phyloP scores from a whole-genome alignment of 192 early-diverging fungal species.

The Martensiomyces pterosporus region DNA sequence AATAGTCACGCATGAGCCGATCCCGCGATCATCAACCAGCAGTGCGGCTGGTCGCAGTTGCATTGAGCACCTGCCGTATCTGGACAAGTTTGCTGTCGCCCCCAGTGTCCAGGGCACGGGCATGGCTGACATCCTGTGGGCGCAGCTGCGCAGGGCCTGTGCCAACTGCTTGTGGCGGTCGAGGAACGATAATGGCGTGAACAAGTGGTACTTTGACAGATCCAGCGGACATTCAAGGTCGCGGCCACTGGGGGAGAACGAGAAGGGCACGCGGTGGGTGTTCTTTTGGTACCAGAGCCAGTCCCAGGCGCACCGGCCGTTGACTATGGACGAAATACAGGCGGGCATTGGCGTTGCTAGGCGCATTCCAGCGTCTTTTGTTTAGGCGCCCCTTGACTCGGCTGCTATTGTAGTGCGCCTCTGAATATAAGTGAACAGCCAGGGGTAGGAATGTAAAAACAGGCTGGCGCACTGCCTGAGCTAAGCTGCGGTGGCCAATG shows the following conservation, averaged over 20 bases:
- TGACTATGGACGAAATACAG: slow-evolving; percentile 29
- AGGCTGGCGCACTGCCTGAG: no score
- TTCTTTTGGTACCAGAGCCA: slow-evolving; percentile 70
- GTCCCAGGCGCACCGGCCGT: slow-evolving; percentile 3
- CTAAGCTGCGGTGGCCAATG: no score
- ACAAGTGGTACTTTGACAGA: slow-evolving; percentile 98
- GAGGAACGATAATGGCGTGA: slow-evolving; percentile 81
- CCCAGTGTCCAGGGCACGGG: slow-evolving; percentile 88
- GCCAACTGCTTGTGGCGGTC: slow-evolving; percentile 77
- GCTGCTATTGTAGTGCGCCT: no score
- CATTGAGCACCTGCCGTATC: slow-evolving; percentile 57
- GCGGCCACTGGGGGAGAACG: slow-evolving; percentile 6
- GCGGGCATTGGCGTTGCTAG: slow-evolving; percentile 52
- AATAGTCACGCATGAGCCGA: slow-evolving; percentile 70
- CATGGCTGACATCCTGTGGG: slow-evolving; percentile 93
- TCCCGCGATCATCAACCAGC: no score
- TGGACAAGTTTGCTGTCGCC: slow-evolving; percentile 91
- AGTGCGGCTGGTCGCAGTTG: not conserved
- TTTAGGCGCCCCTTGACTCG: no score
- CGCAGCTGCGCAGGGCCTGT: slow-evolving; percentile 64
- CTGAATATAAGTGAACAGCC: no score
- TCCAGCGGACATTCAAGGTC: slow-evolving; percentile 70
- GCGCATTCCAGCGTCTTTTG: slow-evolving; percentile 58
- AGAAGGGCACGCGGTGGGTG: slow-evolving; percentile 68
- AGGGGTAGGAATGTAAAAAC: no score